Evolutionary conservation across 345 rosid species (phyloP), one percentile per base, ranked within the genome.

Genomic region (Ailanthus altissimus): DNA sequence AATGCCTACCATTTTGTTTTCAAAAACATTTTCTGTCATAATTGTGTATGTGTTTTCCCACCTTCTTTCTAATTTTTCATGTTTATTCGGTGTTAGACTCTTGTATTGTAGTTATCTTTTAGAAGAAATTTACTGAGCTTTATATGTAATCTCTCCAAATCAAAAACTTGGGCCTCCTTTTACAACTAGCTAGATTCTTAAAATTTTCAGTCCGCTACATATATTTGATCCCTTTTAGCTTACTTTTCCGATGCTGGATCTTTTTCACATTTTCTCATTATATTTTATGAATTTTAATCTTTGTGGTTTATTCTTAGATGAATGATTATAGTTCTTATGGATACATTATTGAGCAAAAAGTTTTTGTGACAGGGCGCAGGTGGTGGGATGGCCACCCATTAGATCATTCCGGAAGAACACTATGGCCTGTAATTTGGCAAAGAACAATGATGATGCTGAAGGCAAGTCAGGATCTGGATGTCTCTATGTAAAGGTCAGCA

Each of bases 341-440:
- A 12, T 73, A 62, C 46, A n/a, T 69, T 57, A 56, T 54, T 75
- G 64, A 85, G 58, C 20, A 13, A 40, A 26, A 18, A 25, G 6
- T 75, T 82, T 61, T 13, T 76, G 65, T 32, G 42, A 79, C 86
- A 89, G 90, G 81, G 88, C 92, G 73, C 91, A 86, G 73, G 90
- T 85, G 71, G 93, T 87, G 21, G 93, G 93, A 50, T 89, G 93
- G 93, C 93, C 93, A 42, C 93, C 93, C 9, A 82, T 89, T 67
- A 79, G 89, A 49, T 84, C 90, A 2, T 86, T 84, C 73, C 83
- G 93, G 76, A 89, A 86, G 86, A 86, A 86, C 81, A 78, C 79
- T 21, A 86, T 86, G 93, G 86, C 81, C 75, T 81, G 81, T 50
- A 84, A 83, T 57, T 66, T 56, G 73, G 73, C 77, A 51, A 89